Conservation (phyloP, 139 green algal genomes). For the Ettlia oleoabundans region DNA sequence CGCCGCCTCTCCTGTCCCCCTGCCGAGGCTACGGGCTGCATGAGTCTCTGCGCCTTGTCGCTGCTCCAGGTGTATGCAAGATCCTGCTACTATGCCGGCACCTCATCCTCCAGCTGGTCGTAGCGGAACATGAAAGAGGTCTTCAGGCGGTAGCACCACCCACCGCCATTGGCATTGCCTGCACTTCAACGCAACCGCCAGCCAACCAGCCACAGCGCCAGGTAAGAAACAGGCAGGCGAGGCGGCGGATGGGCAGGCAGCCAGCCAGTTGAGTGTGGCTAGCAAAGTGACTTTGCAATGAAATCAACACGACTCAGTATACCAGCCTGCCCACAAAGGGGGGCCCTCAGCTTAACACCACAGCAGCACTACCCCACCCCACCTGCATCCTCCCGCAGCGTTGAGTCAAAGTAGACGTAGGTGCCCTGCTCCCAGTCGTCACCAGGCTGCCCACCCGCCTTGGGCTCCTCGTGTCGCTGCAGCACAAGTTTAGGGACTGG, state of each 20-base stretch:
- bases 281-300: no score
- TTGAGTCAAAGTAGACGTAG: conserved; percentile 94
- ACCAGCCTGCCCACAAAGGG: no score
- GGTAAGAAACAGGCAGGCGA: neutral
- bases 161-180: conserved; percentile 41
- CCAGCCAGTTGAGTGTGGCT: no score
- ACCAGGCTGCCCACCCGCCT: conserved; percentile 65
- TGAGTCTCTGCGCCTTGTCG: no score
- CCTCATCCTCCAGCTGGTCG: conserved; percentile 80
- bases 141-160: conserved; percentile 91
- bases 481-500: conserved; percentile 8
- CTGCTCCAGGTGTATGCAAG: neutral
- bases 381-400: conserved; percentile 78
- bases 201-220: neutral
- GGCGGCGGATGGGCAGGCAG: no score
- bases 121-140: conserved; percentile 94
- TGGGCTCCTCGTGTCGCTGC: conserved; percentile 91
- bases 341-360: no score
- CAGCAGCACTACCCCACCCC: neutral
- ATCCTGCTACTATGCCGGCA: conserved; percentile 18
- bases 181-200: neutral
- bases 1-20: no score
- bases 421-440: conserved; percentile 93
- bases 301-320: no score
- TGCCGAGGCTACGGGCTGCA: no score